These are phyloP conservation scores for Exophiala viscosa DNA, from an alignment of 2,329 filamentous ascomycete species.

Conservation along the genomic window DNA sequence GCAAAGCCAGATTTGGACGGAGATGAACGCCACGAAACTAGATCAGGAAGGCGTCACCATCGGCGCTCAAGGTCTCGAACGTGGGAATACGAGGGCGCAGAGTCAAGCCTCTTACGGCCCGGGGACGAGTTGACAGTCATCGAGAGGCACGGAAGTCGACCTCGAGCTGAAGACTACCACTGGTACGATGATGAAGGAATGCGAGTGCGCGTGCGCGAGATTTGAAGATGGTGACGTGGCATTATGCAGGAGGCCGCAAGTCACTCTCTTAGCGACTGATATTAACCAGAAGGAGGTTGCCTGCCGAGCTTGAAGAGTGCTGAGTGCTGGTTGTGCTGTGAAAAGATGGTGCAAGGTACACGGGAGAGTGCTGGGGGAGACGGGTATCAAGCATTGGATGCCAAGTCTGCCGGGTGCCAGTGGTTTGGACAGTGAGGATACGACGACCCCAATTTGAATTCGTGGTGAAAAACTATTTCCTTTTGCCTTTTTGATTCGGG, in stretches of 20 bases:
- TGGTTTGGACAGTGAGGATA: too few relatives aligned
- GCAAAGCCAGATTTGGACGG: constrained; percentile 1
- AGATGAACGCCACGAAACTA: not conserved
- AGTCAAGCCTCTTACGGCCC: constrained; percentile 3
- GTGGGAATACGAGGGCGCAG: not conserved
- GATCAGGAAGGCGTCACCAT: not conserved
- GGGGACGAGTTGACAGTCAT: constrained; percentile 16
- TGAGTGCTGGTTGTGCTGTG: too few relatives aligned
- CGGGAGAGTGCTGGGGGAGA: too few relatives aligned
- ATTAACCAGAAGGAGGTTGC: not conserved
- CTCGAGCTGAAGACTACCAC: constrained; percentile 22
- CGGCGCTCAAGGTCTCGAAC: constrained; percentile 7
- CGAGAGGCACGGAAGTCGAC: constrained; percentile 9
- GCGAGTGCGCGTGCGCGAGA: constrained; percentile 26
- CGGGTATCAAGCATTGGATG: too few relatives aligned
- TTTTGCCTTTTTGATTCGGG: too few relatives aligned
- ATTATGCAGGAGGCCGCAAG: not conserved
- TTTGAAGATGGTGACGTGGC: constrained; percentile 12
- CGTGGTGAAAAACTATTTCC: too few relatives aligned
- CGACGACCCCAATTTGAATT: too few relatives aligned
- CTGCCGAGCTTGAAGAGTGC: too few relatives aligned
- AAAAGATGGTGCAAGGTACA: too few relatives aligned
- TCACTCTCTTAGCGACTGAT: not conserved
- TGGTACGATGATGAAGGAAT: constrained; percentile 26
- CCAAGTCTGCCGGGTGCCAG: too few relatives aligned